Evolutionary conservation across 2,329 filamentous ascomycete species (phyloP).

Genomic region (Massarina eburnea): DNA sequence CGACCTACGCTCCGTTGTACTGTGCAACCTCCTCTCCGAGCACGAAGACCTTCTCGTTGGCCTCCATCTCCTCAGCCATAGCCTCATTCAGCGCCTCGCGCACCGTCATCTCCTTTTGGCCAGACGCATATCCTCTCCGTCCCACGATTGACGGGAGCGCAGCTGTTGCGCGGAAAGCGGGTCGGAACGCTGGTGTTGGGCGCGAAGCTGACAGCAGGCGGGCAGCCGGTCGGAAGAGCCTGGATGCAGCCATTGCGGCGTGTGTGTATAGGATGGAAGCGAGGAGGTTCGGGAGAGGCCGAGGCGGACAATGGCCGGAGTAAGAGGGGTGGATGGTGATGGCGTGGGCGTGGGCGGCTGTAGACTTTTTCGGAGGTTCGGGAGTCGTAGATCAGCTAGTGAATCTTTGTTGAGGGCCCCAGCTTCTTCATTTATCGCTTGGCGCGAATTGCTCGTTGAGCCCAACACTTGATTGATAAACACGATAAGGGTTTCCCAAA

Average conservation of each 20-base stretch:
- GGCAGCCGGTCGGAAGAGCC: constrained; percentile 65
- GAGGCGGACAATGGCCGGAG: constrained; percentile 29
- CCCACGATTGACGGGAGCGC: constrained; percentile 50
- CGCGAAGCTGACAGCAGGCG: constrained; percentile 62
- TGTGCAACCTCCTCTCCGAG: constrained; percentile 98
- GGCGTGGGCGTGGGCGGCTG: constrained; percentile 21
- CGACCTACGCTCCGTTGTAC: constrained; percentile 87
- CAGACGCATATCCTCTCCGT: constrained; percentile 59
- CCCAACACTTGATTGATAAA: too few species aligned
- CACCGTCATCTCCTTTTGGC: constrained; percentile 91
- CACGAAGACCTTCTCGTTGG: constrained; percentile 92
- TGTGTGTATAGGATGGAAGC: constrained; percentile 4
- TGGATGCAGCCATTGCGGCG: constrained; percentile 57
- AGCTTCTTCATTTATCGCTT: neutral
- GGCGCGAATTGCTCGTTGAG: neutral
- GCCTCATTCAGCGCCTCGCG: constrained; percentile 98
- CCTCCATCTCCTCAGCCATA: constrained; percentile 93
- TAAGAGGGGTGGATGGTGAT: constrained; percentile 23
- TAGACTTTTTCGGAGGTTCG: constrained; percentile 19
- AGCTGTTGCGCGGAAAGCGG: constrained; percentile 53
- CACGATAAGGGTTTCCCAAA: too few species aligned
- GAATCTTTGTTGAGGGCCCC: neutral
- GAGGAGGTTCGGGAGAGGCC: constrained; percentile 23
- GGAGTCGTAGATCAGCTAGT: constrained; percentile 1
- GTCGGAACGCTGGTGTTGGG: constrained; percentile 54